A percentile compares a stretch with the other conserved stretches of the same genome.
Conservation (phyloP, 441 rosid species). For the Eutrema salsugineum region DNA sequence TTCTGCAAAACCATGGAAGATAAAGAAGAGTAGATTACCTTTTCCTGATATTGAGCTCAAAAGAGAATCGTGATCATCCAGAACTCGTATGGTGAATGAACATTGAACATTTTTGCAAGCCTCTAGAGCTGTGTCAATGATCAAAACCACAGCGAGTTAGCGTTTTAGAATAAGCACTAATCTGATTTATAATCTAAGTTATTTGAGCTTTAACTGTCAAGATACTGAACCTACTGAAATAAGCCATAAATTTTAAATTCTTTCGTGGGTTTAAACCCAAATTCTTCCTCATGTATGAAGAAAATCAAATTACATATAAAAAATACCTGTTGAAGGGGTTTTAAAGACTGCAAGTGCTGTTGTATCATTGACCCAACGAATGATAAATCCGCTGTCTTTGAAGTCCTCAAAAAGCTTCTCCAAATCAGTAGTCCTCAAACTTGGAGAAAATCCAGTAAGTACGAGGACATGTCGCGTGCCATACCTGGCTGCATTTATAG, state of each 20-base stretch:
- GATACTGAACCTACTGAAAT: background rate
- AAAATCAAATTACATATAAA: background rate
- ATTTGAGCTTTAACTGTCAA: background rate
- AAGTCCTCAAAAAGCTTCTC: conserved; percentile 71
- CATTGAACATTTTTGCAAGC: conserved; percentile 31
- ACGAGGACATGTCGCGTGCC: conserved; percentile 87
- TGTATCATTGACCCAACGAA: conserved; percentile 94
- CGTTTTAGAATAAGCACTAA: background rate
- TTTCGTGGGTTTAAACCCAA: background rate
- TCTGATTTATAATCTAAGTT: background rate
- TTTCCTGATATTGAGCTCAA: conserved; percentile 30
- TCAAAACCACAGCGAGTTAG: conserved; percentile 10
- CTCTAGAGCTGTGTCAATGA: conserved; percentile 29
- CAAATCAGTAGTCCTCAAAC: conserved; percentile 66
- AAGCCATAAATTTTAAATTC: background rate
- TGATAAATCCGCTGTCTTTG: conserved; percentile 51
- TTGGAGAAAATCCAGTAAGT: conserved; percentile 71
- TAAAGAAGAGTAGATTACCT: conserved; percentile 16
- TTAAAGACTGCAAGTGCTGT: conserved; percentile 88
- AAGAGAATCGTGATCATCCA: conserved; percentile 32
- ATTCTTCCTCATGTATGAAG: background rate
- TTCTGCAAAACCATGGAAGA: background rate
- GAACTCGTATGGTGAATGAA: conserved; percentile 37
- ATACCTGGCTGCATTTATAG: conserved; percentile 60
- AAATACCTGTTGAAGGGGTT: conserved; percentile 67